These are phyloP conservation scores for Aspergillus niger DNA, from an alignment of 2,329 filamentous ascomycete species.

Conservation along the genomic window DNA sequence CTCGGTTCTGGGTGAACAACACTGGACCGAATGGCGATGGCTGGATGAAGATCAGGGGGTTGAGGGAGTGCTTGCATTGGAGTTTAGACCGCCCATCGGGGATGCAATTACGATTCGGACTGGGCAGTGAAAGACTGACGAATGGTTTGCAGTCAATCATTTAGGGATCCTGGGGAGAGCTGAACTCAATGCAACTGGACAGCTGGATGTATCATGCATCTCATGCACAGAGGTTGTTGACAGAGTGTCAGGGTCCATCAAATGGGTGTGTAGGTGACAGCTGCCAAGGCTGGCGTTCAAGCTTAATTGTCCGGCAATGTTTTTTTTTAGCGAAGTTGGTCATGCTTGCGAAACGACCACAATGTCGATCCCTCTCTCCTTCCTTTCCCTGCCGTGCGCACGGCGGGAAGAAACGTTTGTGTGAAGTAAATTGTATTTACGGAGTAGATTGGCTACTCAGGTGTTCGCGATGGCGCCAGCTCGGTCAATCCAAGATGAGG, in stretches of 20 bases:
- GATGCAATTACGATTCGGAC: not conserved
- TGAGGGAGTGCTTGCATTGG: not conserved
- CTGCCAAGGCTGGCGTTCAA: slow-evolving; percentile 21
- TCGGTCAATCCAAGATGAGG: not conserved
- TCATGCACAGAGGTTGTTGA: slow-evolving; percentile 1
- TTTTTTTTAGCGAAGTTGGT: slow-evolving; percentile 1
- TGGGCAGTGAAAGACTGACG: not conserved
- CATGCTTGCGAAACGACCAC: slow-evolving; percentile 2
- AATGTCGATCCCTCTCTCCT: slow-evolving; percentile 8
- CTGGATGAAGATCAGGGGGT: slow-evolving; percentile 1
- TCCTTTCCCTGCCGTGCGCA: not conserved
- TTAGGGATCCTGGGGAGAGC: not conserved
- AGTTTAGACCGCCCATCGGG: not conserved
- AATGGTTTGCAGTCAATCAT: not conserved
- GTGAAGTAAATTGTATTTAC: too few species aligned
- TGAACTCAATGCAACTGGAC: not conserved
- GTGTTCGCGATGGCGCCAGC: not conserved
- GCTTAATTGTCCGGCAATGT: slow-evolving; percentile 15
- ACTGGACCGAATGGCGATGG: not conserved
- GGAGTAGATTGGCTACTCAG: not conserved
- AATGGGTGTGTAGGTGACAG: slow-evolving; percentile 9
- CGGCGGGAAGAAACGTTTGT: not conserved
- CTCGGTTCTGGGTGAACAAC: not conserved
- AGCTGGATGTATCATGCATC: not conserved
- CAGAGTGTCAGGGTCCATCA: slow-evolving; percentile 5